Evolutionary conservation across 768 basidiomycete genomes (phyloP), one percentile per base, ranked within the genome.

Genomic region (Boletus rubescentipes): DNA sequence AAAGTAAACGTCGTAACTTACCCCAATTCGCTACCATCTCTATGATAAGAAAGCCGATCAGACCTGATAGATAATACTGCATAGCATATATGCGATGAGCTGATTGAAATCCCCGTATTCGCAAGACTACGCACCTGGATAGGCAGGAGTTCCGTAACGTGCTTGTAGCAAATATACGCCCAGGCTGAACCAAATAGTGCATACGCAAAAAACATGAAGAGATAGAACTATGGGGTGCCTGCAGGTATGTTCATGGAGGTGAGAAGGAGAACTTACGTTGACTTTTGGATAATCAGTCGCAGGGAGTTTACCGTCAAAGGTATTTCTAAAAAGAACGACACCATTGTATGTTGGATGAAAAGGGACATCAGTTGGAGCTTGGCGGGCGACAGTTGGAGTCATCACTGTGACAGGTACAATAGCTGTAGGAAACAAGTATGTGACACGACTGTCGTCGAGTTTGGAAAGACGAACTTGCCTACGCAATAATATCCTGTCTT

Each of bases 211-310:
- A 91, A 89, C 81, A 98, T 85, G 21, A 72, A 69, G 51, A 93
- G 81, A 73, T 97, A 97, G 72, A 97, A 97, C 93, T 95, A 36
- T 26, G 38, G 10, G 11, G 10, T 2, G 29, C 51, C 23, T 43
- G 18, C 1, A 46, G 40, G 34, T 36, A 18, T 31, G 39, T 30
- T 26, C 23, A 46, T 38, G 16, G 49, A 37, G 61, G 21, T 18
- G 41, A 46, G 21, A 18, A 43, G 18, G 43, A n/a, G 9, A 32
- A 70, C 91, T 63, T 69, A 97, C 94, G 53, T 84, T 87, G 68
- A 98, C 91, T 84, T 98, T 98, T 11, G 97, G 97, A 71, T 98
- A 97, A 68, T 99, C 97, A 6, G 90, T 82, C 7, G 95, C 94
- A 12, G 96, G 83, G 20, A 99, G 77, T 67, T 89, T 83, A 18